Evolutionary conservation across 2,329 filamentous ascomycete genomes (phyloP), one percentile per base, ranked within the genome.

Genomic region (Celoporthe dispersa): DNA sequence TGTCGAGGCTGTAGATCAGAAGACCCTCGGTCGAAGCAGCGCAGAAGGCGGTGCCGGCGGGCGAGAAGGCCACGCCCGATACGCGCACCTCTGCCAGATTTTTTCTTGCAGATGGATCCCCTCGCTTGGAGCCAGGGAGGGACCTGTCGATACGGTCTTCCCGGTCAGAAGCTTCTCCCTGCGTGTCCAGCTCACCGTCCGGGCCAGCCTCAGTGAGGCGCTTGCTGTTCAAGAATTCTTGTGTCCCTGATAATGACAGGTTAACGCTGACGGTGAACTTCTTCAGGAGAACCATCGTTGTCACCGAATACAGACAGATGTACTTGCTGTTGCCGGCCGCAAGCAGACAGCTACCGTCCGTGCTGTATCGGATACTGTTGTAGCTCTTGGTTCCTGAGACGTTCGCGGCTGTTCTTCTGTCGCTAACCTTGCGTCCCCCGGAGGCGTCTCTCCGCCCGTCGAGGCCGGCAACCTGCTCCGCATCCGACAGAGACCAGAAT

Each of bases 321-420:
- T 97, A 98, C 83, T 99, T 99, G 90, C 94, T 98, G 84, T 96
- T 97, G 41, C 96, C 96, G 63, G 90, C 94, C 0, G 95, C 96
- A 55, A 99, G 84, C 14, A 99, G 85, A 76, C 96, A 98, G 72
- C 90, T 92, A 16, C 96, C 96, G 78, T 99, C 96, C 1, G 93
- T 92, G 78, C 94, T 97, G 82, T 98, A 99, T 67, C 88, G 89
- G 74, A 99, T 92, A 8, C 92, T 92, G 76, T 88, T 91, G 83
- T 97, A 99, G 74, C 90, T 92, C 79, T 99, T 99, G 57, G 93
- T 97, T 51, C 94, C 94, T 1, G 94, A 88, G 2, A 92, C 91
- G 76, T 97, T 98, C 61, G 96, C 96, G 2, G 96, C 96, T 2
- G 94, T 97, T 71, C 94, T 87, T 63, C 96, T 91, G 80, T 98